These are phyloP conservation scores for Fistulinella prunicolor DNA, from an alignment of 768 basidiomycete genomes.

Conservation along the genomic window DNA sequence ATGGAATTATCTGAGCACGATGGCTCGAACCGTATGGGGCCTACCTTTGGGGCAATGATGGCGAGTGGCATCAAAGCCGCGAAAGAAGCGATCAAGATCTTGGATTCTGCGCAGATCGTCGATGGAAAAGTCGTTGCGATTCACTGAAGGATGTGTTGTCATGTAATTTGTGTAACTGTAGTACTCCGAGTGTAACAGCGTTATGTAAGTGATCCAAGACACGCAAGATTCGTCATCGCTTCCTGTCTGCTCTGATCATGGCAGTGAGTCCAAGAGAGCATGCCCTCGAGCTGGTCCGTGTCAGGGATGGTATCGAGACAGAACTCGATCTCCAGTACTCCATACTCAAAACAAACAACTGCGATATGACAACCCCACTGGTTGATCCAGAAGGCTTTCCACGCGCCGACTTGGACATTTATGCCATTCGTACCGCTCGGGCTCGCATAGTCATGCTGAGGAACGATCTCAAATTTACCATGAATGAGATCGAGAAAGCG, in stretches of 20 bases:
- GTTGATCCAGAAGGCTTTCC: constrained; percentile 90
- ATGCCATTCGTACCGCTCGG: constrained; percentile 71
- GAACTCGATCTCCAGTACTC: constrained; percentile 62
- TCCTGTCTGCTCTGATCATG: constrained; percentile 40
- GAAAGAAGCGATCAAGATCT: constrained; percentile 55
- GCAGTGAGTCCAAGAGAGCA: constrained; percentile 49
- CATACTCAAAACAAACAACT: constrained; percentile 61
- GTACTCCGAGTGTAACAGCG: too few relatives aligned
- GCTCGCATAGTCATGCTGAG: constrained; percentile 74
- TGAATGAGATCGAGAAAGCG: constrained; percentile 62
- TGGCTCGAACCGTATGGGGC: constrained; percentile 74
- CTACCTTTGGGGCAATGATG: constrained; percentile 81
- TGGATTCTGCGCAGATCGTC: constrained; percentile 47
- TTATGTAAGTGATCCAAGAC: constrained; percentile 15
- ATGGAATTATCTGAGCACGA: constrained; percentile 85
- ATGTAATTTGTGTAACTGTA: background rate
- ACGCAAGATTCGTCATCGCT: too few relatives aligned
- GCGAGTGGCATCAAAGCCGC: constrained; percentile 72
- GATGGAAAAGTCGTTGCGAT: constrained; percentile 54
- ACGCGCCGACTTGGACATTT: constrained; percentile 80
- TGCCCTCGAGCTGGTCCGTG: constrained; percentile 61
- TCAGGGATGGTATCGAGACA: constrained; percentile 70
- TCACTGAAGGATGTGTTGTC: background rate
- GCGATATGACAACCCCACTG: constrained; percentile 68
- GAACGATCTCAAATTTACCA: constrained; percentile 70